A percentile compares a stretch with the other conserved stretches of the same genome.
Evolutionary conservation across 768 basidiomycete genomes (phyloP).

Genomic region (Mycena capillaripes): DNA sequence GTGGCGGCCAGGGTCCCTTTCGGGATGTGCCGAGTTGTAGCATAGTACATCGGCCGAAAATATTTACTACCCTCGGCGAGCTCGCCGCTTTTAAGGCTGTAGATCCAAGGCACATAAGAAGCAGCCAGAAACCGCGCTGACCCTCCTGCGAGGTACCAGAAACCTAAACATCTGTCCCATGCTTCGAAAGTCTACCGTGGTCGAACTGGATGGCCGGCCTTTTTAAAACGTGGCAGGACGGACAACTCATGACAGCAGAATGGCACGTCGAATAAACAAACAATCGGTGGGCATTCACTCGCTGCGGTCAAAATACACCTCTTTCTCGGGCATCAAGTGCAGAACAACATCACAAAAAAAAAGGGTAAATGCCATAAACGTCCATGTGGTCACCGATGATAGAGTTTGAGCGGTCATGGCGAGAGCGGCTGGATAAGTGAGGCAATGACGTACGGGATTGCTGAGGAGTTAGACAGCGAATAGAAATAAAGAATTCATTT

Average conservation of each 20-base stretch:
- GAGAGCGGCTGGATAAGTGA: not conserved
- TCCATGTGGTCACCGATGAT: no score
- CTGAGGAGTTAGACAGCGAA: not conserved
- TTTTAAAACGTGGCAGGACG: no score
- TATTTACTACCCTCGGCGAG: not conserved
- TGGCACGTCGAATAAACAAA: not conserved
- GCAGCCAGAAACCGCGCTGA: not conserved
- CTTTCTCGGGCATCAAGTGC: no score
- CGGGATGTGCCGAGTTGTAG: not conserved
- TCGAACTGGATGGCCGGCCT: no score
- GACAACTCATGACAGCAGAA: not conserved
- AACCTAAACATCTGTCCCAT: no score
- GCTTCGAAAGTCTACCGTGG: no score
- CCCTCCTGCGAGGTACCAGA: not conserved
- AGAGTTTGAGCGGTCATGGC: no score
- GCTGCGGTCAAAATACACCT: no score
- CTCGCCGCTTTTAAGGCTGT: no score
- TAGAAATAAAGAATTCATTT: not conserved
- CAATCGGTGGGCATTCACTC: not conserved
- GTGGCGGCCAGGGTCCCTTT: not conserved
- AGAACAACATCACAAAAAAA: no score
- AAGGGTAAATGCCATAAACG: no score
- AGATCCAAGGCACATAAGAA: not conserved
- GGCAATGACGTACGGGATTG: conserved; percentile 4
- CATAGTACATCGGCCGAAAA: not conserved